These are phyloP conservation scores for Oemleria cerasiformis DNA, from an alignment of 306 rosid genomes.

Conservation along the genomic window DNA sequence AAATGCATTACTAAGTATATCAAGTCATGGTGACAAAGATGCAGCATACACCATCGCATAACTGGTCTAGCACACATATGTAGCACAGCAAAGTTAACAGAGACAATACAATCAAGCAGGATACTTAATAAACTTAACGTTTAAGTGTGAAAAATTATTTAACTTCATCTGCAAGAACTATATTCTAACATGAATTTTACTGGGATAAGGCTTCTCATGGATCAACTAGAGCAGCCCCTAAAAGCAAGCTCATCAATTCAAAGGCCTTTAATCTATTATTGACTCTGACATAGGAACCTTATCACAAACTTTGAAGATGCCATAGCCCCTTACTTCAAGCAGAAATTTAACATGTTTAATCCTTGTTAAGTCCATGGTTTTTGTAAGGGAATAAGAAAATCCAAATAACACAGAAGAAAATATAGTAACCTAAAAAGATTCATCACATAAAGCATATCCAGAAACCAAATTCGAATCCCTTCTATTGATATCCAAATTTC, in stretches of 20 bases:
- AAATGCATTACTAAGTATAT: not conserved
- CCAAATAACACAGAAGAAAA: not conserved
- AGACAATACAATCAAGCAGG: conserved; percentile 1
- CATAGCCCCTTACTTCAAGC: not conserved
- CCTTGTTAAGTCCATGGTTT: not conserved
- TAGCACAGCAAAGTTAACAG: not conserved
- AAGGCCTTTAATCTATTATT: not conserved
- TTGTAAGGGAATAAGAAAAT: not conserved
- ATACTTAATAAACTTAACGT: not conserved
- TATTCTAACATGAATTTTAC: not conserved
- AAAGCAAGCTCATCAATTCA: not conserved
- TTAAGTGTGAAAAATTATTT: not conserved
- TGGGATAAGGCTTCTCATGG: not conserved
- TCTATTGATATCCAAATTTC: not conserved
- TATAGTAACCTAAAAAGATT: conserved; percentile 15
- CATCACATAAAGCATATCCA: not conserved
- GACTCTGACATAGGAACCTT: not conserved
- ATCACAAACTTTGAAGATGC: not conserved
- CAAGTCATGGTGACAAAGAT: not conserved
- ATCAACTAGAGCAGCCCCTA: not conserved
- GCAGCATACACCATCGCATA: not conserved
- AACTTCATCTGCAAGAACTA: not conserved
- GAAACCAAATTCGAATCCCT: not conserved
- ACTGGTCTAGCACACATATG: not conserved
- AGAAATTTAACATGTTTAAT: not conserved